Evolutionary conservation across 73 alveolate species (phyloP), one percentile per base, ranked within the genome.

Genomic region (Tetrahymena elliotti): DNA sequence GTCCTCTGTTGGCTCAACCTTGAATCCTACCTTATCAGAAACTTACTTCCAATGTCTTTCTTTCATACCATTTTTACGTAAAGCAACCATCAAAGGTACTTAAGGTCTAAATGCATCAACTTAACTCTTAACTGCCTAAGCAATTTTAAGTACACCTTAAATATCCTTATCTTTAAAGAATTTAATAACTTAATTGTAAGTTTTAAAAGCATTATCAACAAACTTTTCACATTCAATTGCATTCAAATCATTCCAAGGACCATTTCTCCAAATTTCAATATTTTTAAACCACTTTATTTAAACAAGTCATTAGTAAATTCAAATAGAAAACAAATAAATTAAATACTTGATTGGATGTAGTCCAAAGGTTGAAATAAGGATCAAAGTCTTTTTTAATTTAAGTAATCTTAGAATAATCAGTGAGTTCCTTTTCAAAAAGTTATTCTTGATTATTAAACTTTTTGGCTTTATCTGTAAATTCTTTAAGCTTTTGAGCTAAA

Each of bases 41-140:
- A 99, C 98, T 97, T 98, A 97, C 94, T 99, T 99, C 99, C 99
- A 99, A 98, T 99, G 99, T 93, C 99, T 96, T 88, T 99, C 99
- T 95, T 98, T 98, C 99, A 98, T 98, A 38, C 99, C 99, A 54
- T 98, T 97, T 37, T 98, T 98, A 52, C 99, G 96, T 84, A 98
- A 95, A 82, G 99, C 99, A 13, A 98, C 98, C 88, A 99, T 99
- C 40, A 98, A 96, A 39, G 98, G 99, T 2, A 98, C 99, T 88
- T 96, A 96, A 84, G 99, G 99, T 94, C 98, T 98, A 96, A 97
- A 98, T 40, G 97, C 98, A 83, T 98, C 99, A 20, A 98, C 98
- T 35, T 96, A 98, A 20, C 94, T 39, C 11, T 93, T 84, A 2
- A 94, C 82, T 27, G 92, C 93, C 24, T 94, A 94, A 33, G 94